Percentiles rank a stretch among this genome's conserved stretches.
Evolutionary conservation across 2,329 filamentous ascomycete species (phyloP).

Genomic region (Orbilia brochopaga): DNA sequence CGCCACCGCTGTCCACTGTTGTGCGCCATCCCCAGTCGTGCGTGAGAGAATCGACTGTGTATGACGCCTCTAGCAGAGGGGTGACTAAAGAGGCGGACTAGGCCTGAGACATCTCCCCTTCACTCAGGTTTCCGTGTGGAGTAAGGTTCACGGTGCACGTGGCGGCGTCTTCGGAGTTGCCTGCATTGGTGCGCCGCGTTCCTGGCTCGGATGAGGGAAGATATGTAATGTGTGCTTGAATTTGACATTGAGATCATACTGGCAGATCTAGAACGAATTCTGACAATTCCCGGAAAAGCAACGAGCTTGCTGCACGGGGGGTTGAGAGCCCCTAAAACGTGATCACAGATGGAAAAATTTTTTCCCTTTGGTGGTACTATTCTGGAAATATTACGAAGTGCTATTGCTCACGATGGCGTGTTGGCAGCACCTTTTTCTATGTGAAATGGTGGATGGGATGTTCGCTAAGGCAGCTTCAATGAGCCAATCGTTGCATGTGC

Average conservation of each 20-base stretch:
- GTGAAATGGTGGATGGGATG: constrained; percentile 39
- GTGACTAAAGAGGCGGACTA: constrained; percentile 20
- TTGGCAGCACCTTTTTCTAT: constrained; percentile 36
- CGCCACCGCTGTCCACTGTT: constrained; percentile 14
- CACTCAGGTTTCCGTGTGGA: constrained; percentile 16
- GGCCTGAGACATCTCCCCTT: constrained; percentile 4
- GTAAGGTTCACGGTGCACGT: constrained; percentile 22
- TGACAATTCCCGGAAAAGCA: constrained; percentile 40
- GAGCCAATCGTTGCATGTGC: constrained; percentile 46
- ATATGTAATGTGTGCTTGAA: constrained; percentile 8
- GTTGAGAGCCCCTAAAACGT: constrained; percentile 23
- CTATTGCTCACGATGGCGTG: constrained; percentile 50
- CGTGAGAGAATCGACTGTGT: constrained; percentile 6
- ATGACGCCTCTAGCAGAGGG: constrained; percentile 29
- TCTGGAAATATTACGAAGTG: constrained; percentile 25
- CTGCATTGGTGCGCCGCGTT: constrained; percentile 43
- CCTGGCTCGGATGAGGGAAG: constrained; percentile 13
- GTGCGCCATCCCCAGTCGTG: background rate
- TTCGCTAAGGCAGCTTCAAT: constrained; percentile 48
- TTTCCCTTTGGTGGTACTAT: constrained; percentile 23
- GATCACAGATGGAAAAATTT: constrained; percentile 36
- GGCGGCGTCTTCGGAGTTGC: constrained; percentile 45
- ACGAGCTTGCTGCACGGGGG: constrained; percentile 14
- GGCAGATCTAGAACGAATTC: constrained; percentile 43
- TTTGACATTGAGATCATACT: constrained; percentile 30